phyloP scores from a whole-genome alignment of 2,329 filamentous ascomycete species.

The Aureobasidium subglaciale region DNA sequence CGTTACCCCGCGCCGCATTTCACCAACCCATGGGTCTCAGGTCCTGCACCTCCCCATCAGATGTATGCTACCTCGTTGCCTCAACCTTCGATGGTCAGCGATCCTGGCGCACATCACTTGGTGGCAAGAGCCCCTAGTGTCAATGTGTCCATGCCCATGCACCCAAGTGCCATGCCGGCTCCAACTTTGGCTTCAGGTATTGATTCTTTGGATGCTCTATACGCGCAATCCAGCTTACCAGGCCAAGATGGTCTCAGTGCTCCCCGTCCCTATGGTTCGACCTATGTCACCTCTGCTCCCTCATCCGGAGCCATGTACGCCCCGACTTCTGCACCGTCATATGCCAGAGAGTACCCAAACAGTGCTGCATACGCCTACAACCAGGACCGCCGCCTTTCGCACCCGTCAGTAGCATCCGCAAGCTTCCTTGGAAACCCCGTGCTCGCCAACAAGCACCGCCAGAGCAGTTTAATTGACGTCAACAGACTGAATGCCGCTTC shows the following conservation, averaged over 20 bases:
- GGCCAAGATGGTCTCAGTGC: slow-evolving; percentile 66
- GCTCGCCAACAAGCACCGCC: slow-evolving; percentile 44
- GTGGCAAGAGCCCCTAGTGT: slow-evolving; percentile 54
- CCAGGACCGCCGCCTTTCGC: slow-evolving; percentile 67
- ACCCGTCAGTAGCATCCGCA: slow-evolving; percentile 66
- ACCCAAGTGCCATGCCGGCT: slow-evolving; percentile 63
- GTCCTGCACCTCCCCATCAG: slow-evolving; percentile 50
- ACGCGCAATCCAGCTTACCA: slow-evolving; percentile 59
- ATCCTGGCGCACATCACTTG: slow-evolving; percentile 51
- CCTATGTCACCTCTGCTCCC: slow-evolving; percentile 63
- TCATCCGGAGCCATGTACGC: slow-evolving; percentile 63
- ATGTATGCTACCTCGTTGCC: slow-evolving; percentile 60
- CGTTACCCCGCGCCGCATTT: slow-evolving; percentile 70
- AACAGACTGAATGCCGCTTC: slow-evolving; percentile 49
- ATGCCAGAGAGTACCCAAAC: slow-evolving; percentile 62
- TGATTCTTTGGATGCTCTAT: slow-evolving; percentile 55
- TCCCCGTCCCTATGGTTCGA: slow-evolving; percentile 64
- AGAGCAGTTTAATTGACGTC: slow-evolving; percentile 60
- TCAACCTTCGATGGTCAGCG: slow-evolving; percentile 52
- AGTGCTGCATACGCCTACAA: slow-evolving; percentile 49
- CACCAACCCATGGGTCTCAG: slow-evolving; percentile 78
- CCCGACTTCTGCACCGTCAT: slow-evolving; percentile 64
- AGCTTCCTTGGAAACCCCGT: slow-evolving; percentile 42
- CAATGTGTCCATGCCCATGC: slow-evolving; percentile 59
- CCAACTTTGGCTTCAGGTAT: slow-evolving; percentile 63